phyloP scores from a whole-genome alignment of 768 basidiomycete genomes.

The Tephrocybe sp. region DNA sequence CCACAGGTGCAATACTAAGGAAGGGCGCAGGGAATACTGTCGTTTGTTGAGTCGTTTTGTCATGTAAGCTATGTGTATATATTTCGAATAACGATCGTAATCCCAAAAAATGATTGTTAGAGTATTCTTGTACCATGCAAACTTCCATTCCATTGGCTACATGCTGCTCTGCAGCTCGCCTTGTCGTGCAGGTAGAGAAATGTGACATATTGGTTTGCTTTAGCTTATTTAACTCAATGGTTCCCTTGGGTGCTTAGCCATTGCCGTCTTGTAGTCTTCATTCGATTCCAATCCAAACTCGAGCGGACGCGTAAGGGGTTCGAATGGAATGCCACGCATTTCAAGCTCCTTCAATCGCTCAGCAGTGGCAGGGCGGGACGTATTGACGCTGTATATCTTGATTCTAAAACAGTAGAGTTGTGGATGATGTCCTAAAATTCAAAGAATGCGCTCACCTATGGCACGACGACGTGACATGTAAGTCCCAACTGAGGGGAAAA shows the following conservation, averaged over 20 bases:
- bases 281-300: conserved; percentile 32
- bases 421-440: background rate
- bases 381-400: conserved; percentile 54
- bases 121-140: background rate
- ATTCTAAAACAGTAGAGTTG: conserved; percentile 28
- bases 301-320: conserved; percentile 39
- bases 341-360: conserved; percentile 39
- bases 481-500: conserved; percentile 39
- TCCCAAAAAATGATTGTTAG: background rate
- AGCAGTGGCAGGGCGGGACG: conserved; percentile 38
- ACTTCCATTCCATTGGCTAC: no score
- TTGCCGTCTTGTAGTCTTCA: conserved; percentile 28
- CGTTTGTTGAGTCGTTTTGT: background rate
- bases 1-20: conserved; percentile 38
- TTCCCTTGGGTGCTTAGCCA: conserved; percentile 29
- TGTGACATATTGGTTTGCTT: no score
- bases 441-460: conserved; percentile 27
- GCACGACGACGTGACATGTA: conserved; percentile 51
- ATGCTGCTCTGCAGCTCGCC: no score
- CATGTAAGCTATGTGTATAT: conserved; percentile 16
- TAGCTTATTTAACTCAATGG: conserved; percentile 15
- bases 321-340: conserved; percentile 34
- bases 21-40: background rate
- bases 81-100: background rate
- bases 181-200: no score